Evolutionary conservation across 805 yeast species (phyloP).

Genomic region (Wickerhamiella azymoides): DNA sequence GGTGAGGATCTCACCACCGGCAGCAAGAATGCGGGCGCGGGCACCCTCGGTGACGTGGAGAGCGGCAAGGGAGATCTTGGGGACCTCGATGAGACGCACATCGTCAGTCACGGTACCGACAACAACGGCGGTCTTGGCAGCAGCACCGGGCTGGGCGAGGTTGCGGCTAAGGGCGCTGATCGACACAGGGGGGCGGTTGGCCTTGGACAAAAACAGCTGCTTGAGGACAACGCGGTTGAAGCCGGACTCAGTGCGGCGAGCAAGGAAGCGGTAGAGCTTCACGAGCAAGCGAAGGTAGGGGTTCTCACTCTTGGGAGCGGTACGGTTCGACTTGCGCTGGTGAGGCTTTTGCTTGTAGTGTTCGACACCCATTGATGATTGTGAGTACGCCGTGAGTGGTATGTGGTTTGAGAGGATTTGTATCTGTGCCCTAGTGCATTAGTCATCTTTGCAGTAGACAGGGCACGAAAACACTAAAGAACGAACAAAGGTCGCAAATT

Average conservation of each 20-base stretch:
- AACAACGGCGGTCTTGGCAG: conserved; percentile 87
- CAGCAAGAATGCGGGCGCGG: conserved; percentile 90
- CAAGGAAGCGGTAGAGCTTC: conserved; percentile 96
- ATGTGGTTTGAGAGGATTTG: not conserved
- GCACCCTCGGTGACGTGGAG: conserved; percentile 99
- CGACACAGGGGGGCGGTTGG: conserved; percentile 99
- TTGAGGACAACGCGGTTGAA: conserved; percentile 96
- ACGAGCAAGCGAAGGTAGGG: conserved; percentile 97
- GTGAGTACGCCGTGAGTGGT: not conserved
- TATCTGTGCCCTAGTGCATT: not conserved
- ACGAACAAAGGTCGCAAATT: no score
- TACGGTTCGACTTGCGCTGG: conserved; percentile 89
- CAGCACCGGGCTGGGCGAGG: conserved; percentile 68
- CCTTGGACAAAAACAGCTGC: conserved; percentile 92
- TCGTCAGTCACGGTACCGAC: conserved; percentile 99
- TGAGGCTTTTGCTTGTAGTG: conserved; percentile 84
- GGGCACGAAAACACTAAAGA: no score
- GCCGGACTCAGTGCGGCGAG: conserved; percentile 97
- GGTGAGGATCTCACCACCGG: conserved; percentile 99
- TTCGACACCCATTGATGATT: conserved; percentile 76
- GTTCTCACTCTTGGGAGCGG: conserved; percentile 98
- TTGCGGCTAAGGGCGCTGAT: conserved; percentile 81
- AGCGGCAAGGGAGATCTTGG: conserved; percentile 97
- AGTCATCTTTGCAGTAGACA: no score
- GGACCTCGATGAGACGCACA: conserved; percentile 82